Evolutionary conservation across 73 alveolate species (phyloP).

Genomic region (Tetrahymena elliotti): DNA sequence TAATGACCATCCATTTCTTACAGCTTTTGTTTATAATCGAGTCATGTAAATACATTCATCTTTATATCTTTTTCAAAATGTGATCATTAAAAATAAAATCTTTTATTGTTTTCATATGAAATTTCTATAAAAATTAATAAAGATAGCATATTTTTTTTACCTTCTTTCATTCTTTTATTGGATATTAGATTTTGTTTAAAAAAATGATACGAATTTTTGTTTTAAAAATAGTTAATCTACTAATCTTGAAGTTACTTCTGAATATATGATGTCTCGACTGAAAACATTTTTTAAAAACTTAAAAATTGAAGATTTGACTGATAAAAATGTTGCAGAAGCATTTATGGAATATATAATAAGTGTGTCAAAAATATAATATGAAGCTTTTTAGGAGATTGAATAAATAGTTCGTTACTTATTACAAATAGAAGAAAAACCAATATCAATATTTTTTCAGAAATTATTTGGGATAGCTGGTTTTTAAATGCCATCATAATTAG

Average conservation of each 20-base stretch:
- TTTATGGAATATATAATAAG: not conserved
- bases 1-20: not conserved
- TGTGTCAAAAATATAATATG: not conserved
- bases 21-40: not conserved
- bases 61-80: too few species aligned
- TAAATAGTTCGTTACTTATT: not conserved
- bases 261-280: not conserved
- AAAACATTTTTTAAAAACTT: not conserved
- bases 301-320: not conserved
- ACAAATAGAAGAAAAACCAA: not conserved
- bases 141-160: too few species aligned
- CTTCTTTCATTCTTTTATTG: too few species aligned
- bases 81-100: too few species aligned
- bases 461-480: not conserved
- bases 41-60: not conserved
- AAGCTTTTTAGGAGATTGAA: not conserved
- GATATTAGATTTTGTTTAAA: too few species aligned
- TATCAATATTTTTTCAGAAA: not conserved
- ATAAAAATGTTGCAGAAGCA: not conserved
- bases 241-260: not conserved
- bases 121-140: too few species aligned
- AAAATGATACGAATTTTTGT: too few species aligned
- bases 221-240: not conserved
- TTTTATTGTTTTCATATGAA: too few species aligned
- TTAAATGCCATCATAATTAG: not conserved